These are phyloP conservation scores for Claviceps humidiphila DNA, from an alignment of 2,329 filamentous ascomycete genomes.

Conservation along the genomic window DNA sequence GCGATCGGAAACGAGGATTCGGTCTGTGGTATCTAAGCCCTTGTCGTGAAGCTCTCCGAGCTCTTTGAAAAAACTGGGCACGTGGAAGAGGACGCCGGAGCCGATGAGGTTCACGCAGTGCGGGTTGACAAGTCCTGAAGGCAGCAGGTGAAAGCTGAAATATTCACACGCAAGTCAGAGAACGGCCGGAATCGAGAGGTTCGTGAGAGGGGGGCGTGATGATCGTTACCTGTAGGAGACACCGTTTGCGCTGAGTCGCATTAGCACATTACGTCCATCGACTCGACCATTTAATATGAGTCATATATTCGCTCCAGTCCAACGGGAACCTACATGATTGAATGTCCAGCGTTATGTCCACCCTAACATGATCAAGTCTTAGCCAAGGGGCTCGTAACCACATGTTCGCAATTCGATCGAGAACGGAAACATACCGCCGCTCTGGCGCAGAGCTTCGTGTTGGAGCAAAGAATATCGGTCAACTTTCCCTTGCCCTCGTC, in stretches of 20 bases:
- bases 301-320: background rate
- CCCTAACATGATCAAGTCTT: conserved; percentile 11
- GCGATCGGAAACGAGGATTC: conserved; percentile 50
- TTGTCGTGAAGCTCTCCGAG: conserved; percentile 24
- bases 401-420: conserved; percentile 9
- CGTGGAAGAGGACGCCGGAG: conserved; percentile 54
- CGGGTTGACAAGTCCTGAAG: conserved; percentile 60
- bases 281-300: too few relatives aligned
- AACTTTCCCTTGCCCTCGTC: conserved; percentile 27
- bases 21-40: conserved; percentile 17
- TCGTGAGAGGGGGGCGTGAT: background rate
- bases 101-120: conserved; percentile 59
- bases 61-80: conserved; percentile 28
- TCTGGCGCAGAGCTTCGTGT: conserved; percentile 20
- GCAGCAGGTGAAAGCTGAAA: conserved; percentile 46
- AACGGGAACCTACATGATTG: conserved; percentile 9
- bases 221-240: conserved; percentile 21
- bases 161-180: conserved; percentile 2
- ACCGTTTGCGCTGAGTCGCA: conserved; percentile 13
- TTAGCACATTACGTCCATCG: background rate
- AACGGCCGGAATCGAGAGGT: background rate
- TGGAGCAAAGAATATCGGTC: conserved; percentile 19
- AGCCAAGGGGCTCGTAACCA: conserved; percentile 4
- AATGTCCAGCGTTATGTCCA: conserved; percentile 17
- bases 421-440: conserved; percentile 11